phyloP scores from a whole-genome alignment of 768 basidiomycete species.

The Mycena latifolia region DNA sequence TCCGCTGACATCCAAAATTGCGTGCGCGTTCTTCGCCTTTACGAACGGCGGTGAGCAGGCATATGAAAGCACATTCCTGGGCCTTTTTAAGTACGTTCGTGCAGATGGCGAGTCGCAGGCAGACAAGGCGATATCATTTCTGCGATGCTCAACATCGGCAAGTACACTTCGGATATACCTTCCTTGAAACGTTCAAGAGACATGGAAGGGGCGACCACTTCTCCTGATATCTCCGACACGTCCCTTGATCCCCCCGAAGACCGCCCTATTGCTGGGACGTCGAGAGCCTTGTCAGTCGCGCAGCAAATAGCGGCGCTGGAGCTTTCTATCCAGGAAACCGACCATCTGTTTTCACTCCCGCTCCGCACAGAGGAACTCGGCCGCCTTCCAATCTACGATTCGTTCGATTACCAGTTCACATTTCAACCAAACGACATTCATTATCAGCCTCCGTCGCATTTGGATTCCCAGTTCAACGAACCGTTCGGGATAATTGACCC shows the following conservation, averaged over 20 bases:
- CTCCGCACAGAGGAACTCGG: slow-evolving; percentile 26
- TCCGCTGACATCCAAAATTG: slow-evolving; percentile 55
- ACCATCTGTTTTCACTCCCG: slow-evolving; percentile 23
- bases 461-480: not conserved
- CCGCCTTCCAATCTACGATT: slow-evolving; percentile 8
- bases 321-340: no score
- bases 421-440: not conserved
- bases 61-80: not conserved
- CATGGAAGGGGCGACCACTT: not conserved
- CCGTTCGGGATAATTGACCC: not conserved
- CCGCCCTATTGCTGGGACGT: no score
- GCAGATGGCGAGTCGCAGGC: no score
- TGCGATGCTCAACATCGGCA: no score
- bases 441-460: not conserved
- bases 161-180: no score
- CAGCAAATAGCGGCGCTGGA: no score
- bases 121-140: no score
- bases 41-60: not conserved
- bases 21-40: slow-evolving; percentile 36
- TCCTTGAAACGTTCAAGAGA: slow-evolving; percentile 16
- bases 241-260: not conserved
- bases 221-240: no score
- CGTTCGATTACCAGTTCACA: slow-evolving; percentile 1
- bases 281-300: no score
- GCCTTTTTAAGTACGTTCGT: no score